Evolutionary conservation across 2,329 filamentous ascomycete species (phyloP), one percentile per base, ranked within the genome.

Genomic region (Allantophomopsis lycopodina): DNA sequence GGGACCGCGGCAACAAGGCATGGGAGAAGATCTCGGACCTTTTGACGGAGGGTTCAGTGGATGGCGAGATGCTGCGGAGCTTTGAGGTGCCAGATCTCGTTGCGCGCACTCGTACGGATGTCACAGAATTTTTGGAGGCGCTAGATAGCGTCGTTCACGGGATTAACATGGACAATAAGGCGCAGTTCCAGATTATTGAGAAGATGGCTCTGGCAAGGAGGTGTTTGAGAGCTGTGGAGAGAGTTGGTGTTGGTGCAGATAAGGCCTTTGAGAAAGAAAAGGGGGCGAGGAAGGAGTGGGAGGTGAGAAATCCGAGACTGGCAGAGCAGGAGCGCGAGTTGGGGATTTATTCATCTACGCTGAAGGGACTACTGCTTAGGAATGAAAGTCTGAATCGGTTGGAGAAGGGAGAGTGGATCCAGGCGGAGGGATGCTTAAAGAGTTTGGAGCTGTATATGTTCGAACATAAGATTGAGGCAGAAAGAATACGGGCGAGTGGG

Each of bases 381-480:
- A 11, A n/a, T 7, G 32, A 34, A 11, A 8, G 32, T 34, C 23
- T 28, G 23, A 18, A 34, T 34, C 7, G 14, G 3, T n/a, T 31
- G 18, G 15, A 37, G 33, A 36, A 34, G 15, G 38, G 31, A 15
- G 21, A 28, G 12, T 40, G 38, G 38, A 34, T 28, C 10, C 32
- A 40, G 36, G 38, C 38, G n/a, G 38, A 40, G 38, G 30, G 28
- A n/a, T 34, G 36, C 23, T 28, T 40, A 17, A 32, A 14, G n/a
- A 40, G 38, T 18, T 34, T 40, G n/a, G 38, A 40, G n/a, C 14
- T 16, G 4, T 40, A 40, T n/a, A n/a, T 40, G 14, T 35, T 35
- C 14, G 38, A 40, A 28, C 38, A 40, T 23, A 35, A 36, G 32
- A 37, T 40, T 28, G 32, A 40, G 14, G 38, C 38, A 14, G 33